Base-by-base conservation (phyloP, 1,284 basidiomycete genomes). In the Heterobasidion occidentale region DNA sequence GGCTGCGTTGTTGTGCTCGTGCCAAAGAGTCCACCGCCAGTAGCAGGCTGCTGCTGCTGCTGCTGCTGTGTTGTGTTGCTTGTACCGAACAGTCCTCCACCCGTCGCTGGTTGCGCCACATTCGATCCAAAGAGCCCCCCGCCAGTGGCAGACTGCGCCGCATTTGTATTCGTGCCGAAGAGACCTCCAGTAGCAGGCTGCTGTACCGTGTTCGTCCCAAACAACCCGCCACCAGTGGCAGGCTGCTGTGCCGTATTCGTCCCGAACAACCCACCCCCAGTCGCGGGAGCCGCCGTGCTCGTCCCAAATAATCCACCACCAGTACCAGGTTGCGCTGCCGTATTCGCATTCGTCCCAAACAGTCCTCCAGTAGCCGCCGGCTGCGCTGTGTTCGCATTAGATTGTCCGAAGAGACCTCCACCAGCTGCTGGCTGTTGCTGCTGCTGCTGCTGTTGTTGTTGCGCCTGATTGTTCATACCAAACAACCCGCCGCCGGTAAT, bases 1-100 rank as follows among this genome's bases (percentile, higher is more conserved):
- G 59, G 52, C 46, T 57, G 38, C 11, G 11, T 42, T 61, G 63
- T 44, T 64, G 68, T n/a, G 63, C 61, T 20, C 35, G 63, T 51
- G 34, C 56, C 65, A 3, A 71, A 69, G 55, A 73, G 71, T 7
- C 69, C 51, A 35, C 69, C 67, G 7, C 68, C 67, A 3, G 67
- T 52, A 1, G 62, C 53, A 7, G 60, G 61, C 20, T 52, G 59
- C 9, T 57, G 52, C 9, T 52, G 59, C 9, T 57, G 52, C 9
- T 59, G 61, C 20, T 52, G 59, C 9, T 57, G 52, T 8, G 58
- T 57, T 19, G 61, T 59, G 38, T 42, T 42, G n/a, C 59, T 66
- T 38, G 51, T 64, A n/a, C 71, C 73, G 62, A 76, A 76, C 27
- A 76, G 54, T 12, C 69, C 67, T 46, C 70, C 65, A 52, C 62